Evolutionary conservation across 169 alveolate genomes (phyloP), one percentile per base, ranked within the genome.

Genomic region (Plasmodium yoelii): DNA sequence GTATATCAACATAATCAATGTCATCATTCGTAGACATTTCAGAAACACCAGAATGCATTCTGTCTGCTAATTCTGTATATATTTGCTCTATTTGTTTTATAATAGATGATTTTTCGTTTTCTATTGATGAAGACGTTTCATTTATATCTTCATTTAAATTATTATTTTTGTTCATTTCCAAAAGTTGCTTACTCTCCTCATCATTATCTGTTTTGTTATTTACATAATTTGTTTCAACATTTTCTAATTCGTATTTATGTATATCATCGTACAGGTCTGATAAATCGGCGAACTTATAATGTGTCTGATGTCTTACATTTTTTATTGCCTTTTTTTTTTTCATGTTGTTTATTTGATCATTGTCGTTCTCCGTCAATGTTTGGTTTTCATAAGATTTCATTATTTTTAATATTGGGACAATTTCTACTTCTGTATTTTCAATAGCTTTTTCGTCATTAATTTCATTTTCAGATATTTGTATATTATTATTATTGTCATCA

Each of bases 91-190:
- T 69, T 64, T 49, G 26, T 55, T 67, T 80, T 60, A 80, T 70
- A 53, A 80, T 59, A 53, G 65, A 70, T 39, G 90, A 28, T 64
- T 80, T 80, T 80, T 80, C 90, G 26, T 13, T 80, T 55, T 80
- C 72, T 53, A 22, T 51, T 24, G 63, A 80, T 65, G 80, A 5
- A 47, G 1, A 9, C n/a, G 44, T 24, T 44, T 73, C 72, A 18
- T 1, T 73, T 73, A 18, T 44, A 28, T 75, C 77, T 26, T 67
- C 64, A 46, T 56, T 18, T 53, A 67, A 39, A 44, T 60, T 80
- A n/a, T 42, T 60, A 26, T 47, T 56, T 59, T 80, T 57, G 49
- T 28, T 53, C 3, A 63, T 10, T 22, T 60, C 44, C 15, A 51
- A 46, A 34, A 59, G 7, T 12, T 56, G 24, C 9, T 64, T 46